Evolutionary conservation across 129 eudicot genomes (phyloP), one percentile per base, ranked within the genome.

Genomic region (Heracleum sosnowskyi): DNA sequence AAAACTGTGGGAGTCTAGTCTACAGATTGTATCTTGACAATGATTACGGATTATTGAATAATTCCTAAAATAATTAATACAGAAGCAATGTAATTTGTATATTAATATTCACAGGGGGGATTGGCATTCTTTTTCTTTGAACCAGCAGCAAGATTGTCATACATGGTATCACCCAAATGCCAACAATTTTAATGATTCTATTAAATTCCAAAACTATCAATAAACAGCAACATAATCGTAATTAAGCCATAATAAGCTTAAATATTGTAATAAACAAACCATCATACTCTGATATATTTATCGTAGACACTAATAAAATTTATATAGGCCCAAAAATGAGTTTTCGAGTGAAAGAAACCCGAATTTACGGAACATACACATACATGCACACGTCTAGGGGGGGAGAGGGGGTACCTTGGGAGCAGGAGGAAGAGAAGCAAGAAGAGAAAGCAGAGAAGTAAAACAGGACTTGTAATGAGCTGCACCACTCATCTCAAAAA

Each of bases 401-500:
- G 29, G 9, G 33, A n/a, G 68, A 60, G n/a, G 33, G 12, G 8
- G n/a, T 36, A 69, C 74, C 74, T 69, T 36, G 1, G 20, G 35
- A 64, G 35, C 31, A 29, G 22, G 5, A 5, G 40, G 41, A 11
- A 69, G 39, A 34, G 74, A 15, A 69, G 74, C 42, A 35, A 69
- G 26, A 18, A 69, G 40, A 31, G 74, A 69, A 35, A 34, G 74
- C 28, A 69, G 74, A 69, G 74, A 36, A 69, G 74, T 46, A 33
- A 69, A 0, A 20, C 29, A 69, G 26, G 46, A 20, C 20, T 34
- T 69, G 26, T 69, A 69, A 16, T 20, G 74, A 69, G 74, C 74
- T 69, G 13, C 74, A 18, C 74, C 74, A 8, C 29, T 0, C 5
- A 69, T 69, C 24, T 69, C 2, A 68, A 17, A 68, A 33, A 35